Evolutionary conservation across 768 basidiomycete genomes (phyloP), one percentile per base, ranked within the genome.

Genomic region (Trametes cinnabarina): DNA sequence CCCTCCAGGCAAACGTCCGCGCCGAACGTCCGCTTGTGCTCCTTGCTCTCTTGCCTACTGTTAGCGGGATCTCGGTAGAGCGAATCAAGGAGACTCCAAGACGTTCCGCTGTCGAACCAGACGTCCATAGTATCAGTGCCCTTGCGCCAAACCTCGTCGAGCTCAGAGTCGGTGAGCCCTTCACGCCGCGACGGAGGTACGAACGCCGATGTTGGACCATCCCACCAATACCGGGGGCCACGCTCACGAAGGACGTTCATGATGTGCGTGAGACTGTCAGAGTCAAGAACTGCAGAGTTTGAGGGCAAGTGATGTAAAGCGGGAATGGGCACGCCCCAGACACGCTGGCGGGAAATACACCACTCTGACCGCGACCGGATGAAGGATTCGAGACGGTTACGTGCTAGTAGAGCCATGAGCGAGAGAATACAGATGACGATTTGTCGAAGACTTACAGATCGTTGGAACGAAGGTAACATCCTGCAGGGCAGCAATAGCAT

Each of bases 51-150:
- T 26, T 57, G 55, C 8, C 62, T 50, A 46, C 63, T 64, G 0
- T 12, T 22, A 2, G 48, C 58, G 0, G 32, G 50, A 22, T 68
- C 74, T 17, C 74, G 72, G 19, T 71, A 77, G 48, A 77, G 74
- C 35, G 74, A 74, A 6, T 66, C 62, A 17, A 96, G 74, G 77
- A 92, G 81, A 2, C 92, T 86, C 96, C 96, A 99, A 3, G 94
- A 91, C 2, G 90, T 86, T 4, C 96, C 96, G 65, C 92, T 95
- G 73, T 99, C 96, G 64, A 98, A 98, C 96, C 96, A 99, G 15
- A 99, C 96, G 70, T 99, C 96, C 87, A 98, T 94, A 2, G 96
- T 99, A 69, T 99, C 96, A 2, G 83, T 86, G 9, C 94, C 89
- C 69, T 93, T 94, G 46, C 76, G 72, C 84, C 88, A 94, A 1